Percentiles rank a stretch among this genome's conserved stretches.
These are phyloP conservation scores for Monosporascus ibericus DNA, from an alignment of 2,329 filamentous ascomycete species.

Conservation along the genomic window DNA sequence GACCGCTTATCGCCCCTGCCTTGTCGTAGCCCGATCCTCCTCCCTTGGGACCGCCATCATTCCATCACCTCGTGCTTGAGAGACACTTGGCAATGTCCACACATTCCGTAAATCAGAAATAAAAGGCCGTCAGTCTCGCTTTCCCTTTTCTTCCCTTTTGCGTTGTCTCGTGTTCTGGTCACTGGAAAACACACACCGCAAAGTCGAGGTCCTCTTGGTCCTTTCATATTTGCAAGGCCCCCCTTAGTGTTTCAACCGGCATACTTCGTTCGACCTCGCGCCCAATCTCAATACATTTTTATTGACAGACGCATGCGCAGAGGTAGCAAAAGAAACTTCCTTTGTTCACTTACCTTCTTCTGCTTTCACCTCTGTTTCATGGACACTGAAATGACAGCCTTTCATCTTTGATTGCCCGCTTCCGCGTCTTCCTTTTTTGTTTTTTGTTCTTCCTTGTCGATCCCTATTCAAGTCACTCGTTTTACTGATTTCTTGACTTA, in stretches of 20 bases:
- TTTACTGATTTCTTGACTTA: constrained; percentile 10
- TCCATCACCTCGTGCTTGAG: background rate
- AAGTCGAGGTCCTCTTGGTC: background rate
- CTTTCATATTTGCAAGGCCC: background rate
- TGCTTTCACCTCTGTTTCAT: constrained; percentile 7
- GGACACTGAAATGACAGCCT: constrained; percentile 13
- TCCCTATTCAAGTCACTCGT: constrained; percentile 13
- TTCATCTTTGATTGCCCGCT: constrained; percentile 5
- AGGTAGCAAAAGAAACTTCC: background rate
- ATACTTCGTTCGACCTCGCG: background rate
- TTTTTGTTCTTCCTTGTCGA: constrained; percentile 12
- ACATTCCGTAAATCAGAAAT: background rate
- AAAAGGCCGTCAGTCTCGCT: background rate
- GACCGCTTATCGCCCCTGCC: no score
- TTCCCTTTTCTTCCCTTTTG: background rate
- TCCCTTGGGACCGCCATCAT: background rate
- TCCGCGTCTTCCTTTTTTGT: constrained; percentile 7
- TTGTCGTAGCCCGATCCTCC: no score
- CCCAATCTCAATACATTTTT: background rate
- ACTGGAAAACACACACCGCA: background rate
- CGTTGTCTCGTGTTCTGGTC: background rate
- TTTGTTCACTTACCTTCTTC: background rate
- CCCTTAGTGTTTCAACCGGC: background rate
- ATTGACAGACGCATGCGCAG: background rate
- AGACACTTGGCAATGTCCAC: background rate